Evolutionary conservation across 1,139 yeast species (phyloP).

Genomic region (Yamadazyma atmosphaerica): DNA sequence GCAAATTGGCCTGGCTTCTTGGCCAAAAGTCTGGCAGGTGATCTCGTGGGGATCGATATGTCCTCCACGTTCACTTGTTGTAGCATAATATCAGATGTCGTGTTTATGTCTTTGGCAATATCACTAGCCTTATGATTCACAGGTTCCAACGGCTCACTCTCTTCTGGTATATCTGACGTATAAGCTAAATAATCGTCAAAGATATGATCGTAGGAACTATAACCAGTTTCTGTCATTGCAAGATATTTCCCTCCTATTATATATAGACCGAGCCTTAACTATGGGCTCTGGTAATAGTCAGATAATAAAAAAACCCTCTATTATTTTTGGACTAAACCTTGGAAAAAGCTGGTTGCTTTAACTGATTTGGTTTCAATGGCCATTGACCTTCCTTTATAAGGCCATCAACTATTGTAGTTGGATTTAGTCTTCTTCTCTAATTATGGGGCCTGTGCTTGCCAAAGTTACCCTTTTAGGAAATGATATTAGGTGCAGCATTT

Average conservation of each 20-base stretch:
- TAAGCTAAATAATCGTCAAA: neutral
- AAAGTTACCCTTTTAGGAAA: slow-evolving; percentile 12
- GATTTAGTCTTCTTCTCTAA: neutral
- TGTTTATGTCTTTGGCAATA: neutral
- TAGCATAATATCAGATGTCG: neutral
- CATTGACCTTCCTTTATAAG: slow-evolving; percentile 3
- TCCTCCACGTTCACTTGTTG: neutral
- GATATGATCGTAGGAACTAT: neutral
- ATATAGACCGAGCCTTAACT: no score
- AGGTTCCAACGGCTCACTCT: no score
- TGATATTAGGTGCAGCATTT: neutral
- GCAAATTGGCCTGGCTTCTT: neutral
- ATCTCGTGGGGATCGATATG: slow-evolving; percentile 18
- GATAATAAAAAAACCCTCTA: neutral
- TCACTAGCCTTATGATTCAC: no score
- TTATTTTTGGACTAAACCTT: neutral
- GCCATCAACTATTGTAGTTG: no score
- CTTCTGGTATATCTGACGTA: neutral
- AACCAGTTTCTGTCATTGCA: neutral
- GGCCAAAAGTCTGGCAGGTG: slow-evolving; percentile 18
- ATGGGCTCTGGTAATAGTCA: neutral
- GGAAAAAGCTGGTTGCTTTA: neutral
- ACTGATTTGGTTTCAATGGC: slow-evolving; percentile 1
- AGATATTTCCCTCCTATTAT: neutral
- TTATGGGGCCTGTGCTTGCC: slow-evolving; percentile 14